Evolutionary conservation across 352 stramenopile species (phyloP), one percentile per base, ranked within the genome.

Genomic region (Achlya hypogyna): DNA sequence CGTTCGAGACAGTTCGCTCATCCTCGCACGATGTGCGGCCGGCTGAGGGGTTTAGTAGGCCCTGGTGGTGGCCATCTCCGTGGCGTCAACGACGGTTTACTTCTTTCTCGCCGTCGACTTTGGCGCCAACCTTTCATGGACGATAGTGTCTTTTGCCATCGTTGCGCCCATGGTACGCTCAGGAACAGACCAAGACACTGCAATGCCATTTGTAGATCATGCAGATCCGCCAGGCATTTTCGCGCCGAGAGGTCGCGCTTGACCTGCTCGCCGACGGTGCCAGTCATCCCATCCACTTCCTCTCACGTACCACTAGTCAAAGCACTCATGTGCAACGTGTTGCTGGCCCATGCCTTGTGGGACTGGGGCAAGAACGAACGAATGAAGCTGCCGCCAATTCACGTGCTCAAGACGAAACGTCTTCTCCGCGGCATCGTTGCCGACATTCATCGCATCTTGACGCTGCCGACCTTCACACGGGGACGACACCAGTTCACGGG

Each of bases 101-200:
- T 91, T 92, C 56, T 67, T 84, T 27, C 74, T 78, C 62, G 81
- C 82, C 49, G 52, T 62, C 8, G 73, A 54, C 31, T 91, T 93
- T 66, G 82, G 78, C 25, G 81, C 82, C 53, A 95, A 95, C 64
- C 86, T 95, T 52, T 91, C 84, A 70, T 93, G 81, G 79, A 88
- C 77, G 38, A 88, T 91, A 64, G 78, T 91, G 40, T 84, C 82
- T 16, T 89, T 95, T 54, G 82, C 86, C 3, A 75, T 95, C 40
- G 82, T 91, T 22, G 86, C 84, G 51, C 86, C 86, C 16, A 88
- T 91, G 81, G 56, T 64, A 53, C 29, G 23, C 23, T 12, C 6
- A 16, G 23, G 14, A 6, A 14, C 23, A 16, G 16, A 16, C 6
- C 6, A 6, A 14, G 16, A 34, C 16, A 54, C 12, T 54, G 8